Base-by-base conservation (phyloP, 2,329 filamentous ascomycete genomes). In the Alternaria sp. region DNA sequence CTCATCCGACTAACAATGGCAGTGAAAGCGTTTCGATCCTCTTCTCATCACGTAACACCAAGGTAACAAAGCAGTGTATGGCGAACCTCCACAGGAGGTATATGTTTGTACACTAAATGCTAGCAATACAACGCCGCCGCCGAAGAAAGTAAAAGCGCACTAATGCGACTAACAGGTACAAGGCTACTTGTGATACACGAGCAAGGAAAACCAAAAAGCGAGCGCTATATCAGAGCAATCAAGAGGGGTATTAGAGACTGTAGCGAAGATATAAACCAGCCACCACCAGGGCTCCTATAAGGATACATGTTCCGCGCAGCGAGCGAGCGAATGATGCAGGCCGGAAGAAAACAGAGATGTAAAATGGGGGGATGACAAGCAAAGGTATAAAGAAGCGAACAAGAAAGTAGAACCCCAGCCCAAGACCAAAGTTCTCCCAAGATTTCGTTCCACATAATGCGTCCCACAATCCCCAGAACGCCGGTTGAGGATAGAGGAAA, bases 401-500 rank as follows among this genome's bases (percentile, higher is more conserved):
- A 55, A 20, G 25, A 28, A 55, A 18, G 21, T 18, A n/a, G 23
- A 44, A 9, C 23, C 33, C 53, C n/a, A 26, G 15, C 21, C 37
- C 37, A 41, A 25, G 6, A 26, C 15, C 51, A 25, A 21, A 43
- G 23, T 23, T 55, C 33, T 55, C n/a, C 53, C 37, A 55, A 55
- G 33, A 55, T 53, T 53, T 53, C 49, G 21, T 53, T 53, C 49
- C 28, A 53, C 49, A 53, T 53, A 37, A 53, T 53, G 49, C 49
- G 30, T 53, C 12, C 49, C 30, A 53, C 30, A 25, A 41, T 23
- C 28, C 49, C 28, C 14, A 23, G 33, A 37, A 41, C 49, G 49
- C 49, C 49, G 23, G 8, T 51, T 51, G 9, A 41, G 11, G 30
- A 18, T 20, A n/a, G 21, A 53, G 18, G 49, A 53, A 33, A 25